Evolutionary conservation across 176 grass and related monocot species (phyloP).

Genomic region (Phoenix roebelenii): DNA sequence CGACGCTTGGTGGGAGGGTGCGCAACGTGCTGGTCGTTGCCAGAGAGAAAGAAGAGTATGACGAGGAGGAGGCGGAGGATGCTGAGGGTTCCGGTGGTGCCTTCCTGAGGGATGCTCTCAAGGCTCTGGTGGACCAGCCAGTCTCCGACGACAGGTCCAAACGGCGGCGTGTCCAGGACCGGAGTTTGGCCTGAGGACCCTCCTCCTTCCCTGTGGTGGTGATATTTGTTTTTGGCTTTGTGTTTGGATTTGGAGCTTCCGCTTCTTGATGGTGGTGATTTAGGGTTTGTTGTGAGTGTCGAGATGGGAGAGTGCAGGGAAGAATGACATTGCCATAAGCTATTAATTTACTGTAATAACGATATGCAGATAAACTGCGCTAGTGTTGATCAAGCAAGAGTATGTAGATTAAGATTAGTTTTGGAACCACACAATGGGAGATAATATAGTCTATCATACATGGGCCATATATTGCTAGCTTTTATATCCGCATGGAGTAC

Average conservation of each 20-base stretch:
- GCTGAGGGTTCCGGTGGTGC: not conserved
- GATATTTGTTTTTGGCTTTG: no score
- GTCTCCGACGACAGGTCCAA: slow-evolving; percentile 6
- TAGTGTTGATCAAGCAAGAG: not conserved
- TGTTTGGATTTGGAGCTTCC: no score
- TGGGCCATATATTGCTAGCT: no score
- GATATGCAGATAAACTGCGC: not conserved
- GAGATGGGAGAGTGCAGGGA: no score
- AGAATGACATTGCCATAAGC: no score
- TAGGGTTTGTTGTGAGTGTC: no score
- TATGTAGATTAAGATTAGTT: no score
- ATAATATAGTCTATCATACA: no score
- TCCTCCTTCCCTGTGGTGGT: not conserved
- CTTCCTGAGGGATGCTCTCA: slow-evolving; percentile 12
- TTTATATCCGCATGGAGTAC: no score
- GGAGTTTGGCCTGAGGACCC: not conserved
- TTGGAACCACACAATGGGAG: no score
- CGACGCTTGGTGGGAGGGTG: slow-evolving; percentile 13
- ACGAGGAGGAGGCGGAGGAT: not conserved
- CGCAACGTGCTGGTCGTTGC: slow-evolving; percentile 14
- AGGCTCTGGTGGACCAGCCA: slow-evolving; percentile 8
- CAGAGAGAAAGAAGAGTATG: not conserved
- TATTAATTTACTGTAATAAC: no score
- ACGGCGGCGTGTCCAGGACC: slow-evolving; percentile 4
- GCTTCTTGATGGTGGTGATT: no score